Base-by-base conservation (phyloP, 176 grass and related monocot species). In the Aegilops longissima region DNA sequence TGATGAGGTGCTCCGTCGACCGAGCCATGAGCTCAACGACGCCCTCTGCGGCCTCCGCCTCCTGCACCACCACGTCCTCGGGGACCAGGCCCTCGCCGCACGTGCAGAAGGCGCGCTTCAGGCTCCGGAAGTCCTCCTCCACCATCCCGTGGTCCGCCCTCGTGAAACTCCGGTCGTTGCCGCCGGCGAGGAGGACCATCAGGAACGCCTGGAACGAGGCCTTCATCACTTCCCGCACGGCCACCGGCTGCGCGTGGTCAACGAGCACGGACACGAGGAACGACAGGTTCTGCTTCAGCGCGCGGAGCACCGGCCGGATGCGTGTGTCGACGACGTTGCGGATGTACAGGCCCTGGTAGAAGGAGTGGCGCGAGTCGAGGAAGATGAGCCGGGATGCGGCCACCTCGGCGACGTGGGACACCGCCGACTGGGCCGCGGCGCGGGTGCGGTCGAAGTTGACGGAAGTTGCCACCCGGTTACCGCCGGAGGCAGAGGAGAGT, bases 41-140 rank as follows among this genome's bases (percentile, higher is more conserved):
- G 66, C 91, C 90, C 83, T 93, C 91, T 0, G 76, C 74, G 36
- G 56, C 34, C 65, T 86, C 78, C 11, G 93, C 96, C 82, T 92
- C 88, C 17, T 84, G 38, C 23, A 75, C 72, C 65, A 97, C 89
- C 86, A 90, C 88, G 23, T 93, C 87, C 80, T 98, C 91, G 10
- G 89, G 79, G 13, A 98, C 70, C 44, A 92, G 82, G 29, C 92
- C 90, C 81, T 95, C 81, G 3, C 90, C 82, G 88, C 93, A 92
- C 12, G 91, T 93, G 77, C 88, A 91, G 82, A 98, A 98, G 8
- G 91, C 88, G 29, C 92, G 90, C 86, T 87, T 95, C 21, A 98
- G 86, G 86, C 91, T 93, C n/a, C 82, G 78, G 12, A 98, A 73
- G 83, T 98, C 96, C 67, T 98, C 93, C 13, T 86, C 87, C 42